Evolutionary conservation across 129 eudicot genomes (phyloP), one percentile per base, ranked within the genome.

Genomic region (Logfia minima): DNA sequence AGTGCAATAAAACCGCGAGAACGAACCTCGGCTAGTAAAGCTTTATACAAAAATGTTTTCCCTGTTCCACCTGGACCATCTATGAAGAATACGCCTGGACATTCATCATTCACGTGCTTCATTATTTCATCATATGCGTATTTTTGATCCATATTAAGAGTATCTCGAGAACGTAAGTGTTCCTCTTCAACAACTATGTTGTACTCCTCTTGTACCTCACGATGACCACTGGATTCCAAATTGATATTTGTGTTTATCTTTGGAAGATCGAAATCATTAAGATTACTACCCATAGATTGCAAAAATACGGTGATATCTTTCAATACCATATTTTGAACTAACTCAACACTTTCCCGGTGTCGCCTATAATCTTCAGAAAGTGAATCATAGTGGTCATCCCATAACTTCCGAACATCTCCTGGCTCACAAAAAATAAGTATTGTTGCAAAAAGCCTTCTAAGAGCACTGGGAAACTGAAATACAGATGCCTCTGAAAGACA

Each of bases 391-490:
- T 31, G 34, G 34, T 31, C 34, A 31, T 31, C 34, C 34, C 75
- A 80, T 6, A 84, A 22, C 3, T 11, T 9, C 0, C 8, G 9
- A 7, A 80, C 84, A 55, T 80, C 52, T 2, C 21, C 8, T 1
- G 76, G 79, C 18, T 48, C 19, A 13, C 60, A 65, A 14, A 37
- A 71, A 4, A 75, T 68, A 14, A 83, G 41, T 10, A 79, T 4
- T 2, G 34, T 79, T 2, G 75, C 87, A 60, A 65, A 80, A 4
- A 77, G 22, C 6, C 56, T 45, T 4, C 81, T 59, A 4, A 81
- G 14, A 16, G 63, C 45, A 35, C 0, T 3, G 0, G 88, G 77
- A 72, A 81, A 72, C 16, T 77, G 69, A 8, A 64, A 61, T 7
- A 9, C 4, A 16, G 53, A 17, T 0, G 78, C 81, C 22, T 85